Evolutionary conservation across 1,284 basidiomycete species (phyloP), one percentile per base, ranked within the genome.

Genomic region (Cryptococcus maquisensis): DNA sequence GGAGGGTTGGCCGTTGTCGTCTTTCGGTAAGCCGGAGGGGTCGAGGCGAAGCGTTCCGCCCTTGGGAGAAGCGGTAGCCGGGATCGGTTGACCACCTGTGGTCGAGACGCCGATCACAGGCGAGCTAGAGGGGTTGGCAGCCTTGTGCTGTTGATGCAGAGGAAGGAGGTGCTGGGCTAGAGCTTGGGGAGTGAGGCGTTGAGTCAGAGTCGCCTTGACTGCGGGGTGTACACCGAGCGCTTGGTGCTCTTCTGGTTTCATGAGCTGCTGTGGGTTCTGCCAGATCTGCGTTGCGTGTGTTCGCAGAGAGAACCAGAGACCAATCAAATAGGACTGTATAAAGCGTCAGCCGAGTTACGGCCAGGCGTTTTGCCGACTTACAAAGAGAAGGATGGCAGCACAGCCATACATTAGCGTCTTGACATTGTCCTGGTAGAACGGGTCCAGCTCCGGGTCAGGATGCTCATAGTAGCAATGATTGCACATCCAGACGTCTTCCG

Each of bases 221-320:
- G 76, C 69, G 6, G 66, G 61, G 78, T 82, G 63, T 18, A 72
- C 55, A 54, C 44, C 64, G 24, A 47, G 66, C 62, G 74, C 77
- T 20, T 56, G 51, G 15, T 85, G 66, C 48, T 72, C 66, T 43
- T 91, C 89, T 53, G 83, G 78, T 54, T 89, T 85, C 63, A 93
- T 80, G 13, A 93, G 79, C 57, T 86, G 88, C 67, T 91, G 89
- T 3, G 92, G 92, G 69, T 98, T 98, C 73, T 98, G 94, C 96
- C 96, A 99, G 65, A 99, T 99, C 73, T 98, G 96, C 15, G 89
- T 87, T 3, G 96, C 96, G 72, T 99, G 96, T 0, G 96, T 99
- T 44, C 93, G 87, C 18, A 99, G 83, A 44, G 95, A 98, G 80
- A 98, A 99, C 96, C 96, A 98, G 0, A 98, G 80, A 36, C 96